Conservation (phyloP, 106 monocot species). For the Apostasia shenzhenica region DNA sequence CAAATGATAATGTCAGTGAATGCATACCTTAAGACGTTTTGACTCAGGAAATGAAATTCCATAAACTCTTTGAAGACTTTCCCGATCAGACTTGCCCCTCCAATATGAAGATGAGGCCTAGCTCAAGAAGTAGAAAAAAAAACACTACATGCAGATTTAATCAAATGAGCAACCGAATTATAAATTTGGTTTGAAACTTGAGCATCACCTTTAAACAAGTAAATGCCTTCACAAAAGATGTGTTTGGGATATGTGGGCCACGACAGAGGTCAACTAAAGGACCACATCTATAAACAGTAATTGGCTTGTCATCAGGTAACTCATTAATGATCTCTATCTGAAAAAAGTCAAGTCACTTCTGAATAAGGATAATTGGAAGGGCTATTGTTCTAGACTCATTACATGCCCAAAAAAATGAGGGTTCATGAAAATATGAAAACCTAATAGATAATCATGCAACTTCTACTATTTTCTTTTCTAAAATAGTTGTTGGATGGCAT, state of each 20-base stretch:
- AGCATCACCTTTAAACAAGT: constrained; percentile 86
- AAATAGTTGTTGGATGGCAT: too few relatives aligned
- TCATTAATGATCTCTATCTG: constrained; percentile 98
- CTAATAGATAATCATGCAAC: too few relatives aligned
- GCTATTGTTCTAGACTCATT: too few relatives aligned
- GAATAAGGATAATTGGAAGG: background rate
- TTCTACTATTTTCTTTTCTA: too few relatives aligned
- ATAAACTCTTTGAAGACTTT: constrained; percentile 98
- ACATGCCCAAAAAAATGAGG: too few relatives aligned
- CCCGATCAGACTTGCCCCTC: constrained; percentile 91
- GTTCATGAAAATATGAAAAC: too few relatives aligned
- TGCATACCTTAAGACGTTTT: constrained; percentile 78
- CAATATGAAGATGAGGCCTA: constrained; percentile 99
- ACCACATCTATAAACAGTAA: constrained; percentile 99
- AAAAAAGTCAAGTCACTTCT: constrained; percentile 1
- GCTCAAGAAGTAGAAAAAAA: background rate
- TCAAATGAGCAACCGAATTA: background rate
- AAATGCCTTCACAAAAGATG: constrained; percentile 98
- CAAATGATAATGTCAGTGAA: constrained; percentile 1
- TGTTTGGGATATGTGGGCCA: constrained; percentile 97
- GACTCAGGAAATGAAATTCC: constrained; percentile 94
- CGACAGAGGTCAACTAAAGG: constrained; percentile 98
- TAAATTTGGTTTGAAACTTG: background rate
- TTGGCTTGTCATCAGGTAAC: constrained; percentile 89
- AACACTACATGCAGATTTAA: background rate